Evolutionary conservation across 2,329 filamentous ascomycete species (phyloP), one percentile per base, ranked within the genome.

Genomic region (Raffaelea arxii): DNA sequence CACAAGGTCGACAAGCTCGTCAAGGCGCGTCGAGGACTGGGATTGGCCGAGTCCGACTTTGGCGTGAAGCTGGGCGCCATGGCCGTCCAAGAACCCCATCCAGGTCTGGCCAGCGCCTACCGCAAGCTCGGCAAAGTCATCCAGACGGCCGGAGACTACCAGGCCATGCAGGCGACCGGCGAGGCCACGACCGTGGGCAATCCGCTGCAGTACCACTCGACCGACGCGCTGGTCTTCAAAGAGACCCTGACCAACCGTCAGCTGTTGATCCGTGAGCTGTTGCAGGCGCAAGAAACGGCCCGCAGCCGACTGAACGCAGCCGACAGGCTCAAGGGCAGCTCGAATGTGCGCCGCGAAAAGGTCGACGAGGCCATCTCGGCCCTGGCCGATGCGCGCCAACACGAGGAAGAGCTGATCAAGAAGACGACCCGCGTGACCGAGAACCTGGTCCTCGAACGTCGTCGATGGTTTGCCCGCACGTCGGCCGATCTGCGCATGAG

Each of bases 211-310:
- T 96, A 97, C 61, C 89, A 97, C 66, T 95, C 89, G 39, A 83
- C 87, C 48, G 92, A 98, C 64, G 87, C 92, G 39, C 94, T 96
- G 61, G 94, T 97, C 56, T 92, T 97, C 55, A 98, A 98, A 65
- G 92, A 98, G 62, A 95, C 90, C 11, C 76, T 98, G 52, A 98
- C 92, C 4, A 98, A 98, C 68, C 86, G 92, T 12, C 92, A 98
- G 66, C 95, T 98, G 52, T 77, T 98, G 19, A 84, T 95, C 38
- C 88, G 92, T 49, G 92, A 98, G 59, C 81, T 97, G 49, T 69
- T 94, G 23, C 88, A 96, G 65, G 90, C 92, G 1, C 90, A 97
- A 62, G 86, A 94, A 61, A 74, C 73, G 21, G 89, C 90, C 2
- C 81, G 86, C 52, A 86, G 80, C 64, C 92, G 89, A 63, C 78